Evolutionary conservation across 2,329 filamentous ascomycete species (phyloP), one percentile per base, ranked within the genome.

Genomic region (Aspergillus tanneri): DNA sequence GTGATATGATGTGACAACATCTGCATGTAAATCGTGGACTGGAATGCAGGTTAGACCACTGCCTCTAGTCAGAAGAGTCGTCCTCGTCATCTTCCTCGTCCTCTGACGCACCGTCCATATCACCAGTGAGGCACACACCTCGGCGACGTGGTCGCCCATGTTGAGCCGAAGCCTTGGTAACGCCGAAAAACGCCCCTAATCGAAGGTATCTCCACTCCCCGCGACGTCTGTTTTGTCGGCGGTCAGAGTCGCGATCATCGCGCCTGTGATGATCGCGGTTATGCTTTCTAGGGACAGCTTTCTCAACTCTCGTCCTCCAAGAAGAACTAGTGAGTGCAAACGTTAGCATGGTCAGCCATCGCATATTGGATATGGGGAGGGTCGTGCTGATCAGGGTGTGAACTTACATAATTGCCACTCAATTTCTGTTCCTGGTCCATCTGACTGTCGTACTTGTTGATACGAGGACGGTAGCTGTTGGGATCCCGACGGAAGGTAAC

Each of bases 401-500:
- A n/a, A 82, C 85, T 78, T 78, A 89, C 86, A 77, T 87, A 99
- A 77, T 97, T 97, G 62, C 95, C 95, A 57, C 74, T 76, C 64
- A 90, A 62, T 81, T 99, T 99, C 81, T 99, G 93, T 70, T 97
- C 93, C 72, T 96, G 91, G 73, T 99, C 93, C 60, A 97, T 82
- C 78, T 99, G 93, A 68, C 88, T 93, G 73, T 91, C 86, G 66
- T 84, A 77, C 82, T 99, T 99, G 83, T 99, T 99, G 80, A 99
- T 99, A 75, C 95, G 90, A 54, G 95, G 93, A 53, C 93, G 86
- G 82, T 83, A 99, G 66, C 93, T 96, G 75, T 86, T 90, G 54
- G 95, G 93, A 67, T 99, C 93, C 70, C 95, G 90, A 65, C 93
- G 89, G 87, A 99, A 99, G 41, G 93, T 97, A 63, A 99, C 93